phyloP scores from a whole-genome alignment of 139 green algal species.

The Trebouxia sp. region DNA sequence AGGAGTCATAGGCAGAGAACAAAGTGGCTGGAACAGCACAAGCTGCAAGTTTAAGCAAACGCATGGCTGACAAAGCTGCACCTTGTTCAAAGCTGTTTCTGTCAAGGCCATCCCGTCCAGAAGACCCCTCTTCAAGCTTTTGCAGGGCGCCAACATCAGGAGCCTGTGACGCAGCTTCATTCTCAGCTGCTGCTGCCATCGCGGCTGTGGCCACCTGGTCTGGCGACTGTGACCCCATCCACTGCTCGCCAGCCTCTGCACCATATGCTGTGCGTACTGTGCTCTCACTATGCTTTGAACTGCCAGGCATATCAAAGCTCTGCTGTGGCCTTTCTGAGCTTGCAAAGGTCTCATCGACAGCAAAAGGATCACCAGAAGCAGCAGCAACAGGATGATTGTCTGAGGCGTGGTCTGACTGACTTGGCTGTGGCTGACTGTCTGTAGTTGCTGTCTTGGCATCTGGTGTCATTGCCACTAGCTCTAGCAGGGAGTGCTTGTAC shows the following conservation, averaged over 20 bases:
- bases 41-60: too few species aligned
- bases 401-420: too few species aligned
- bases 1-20: too few species aligned
- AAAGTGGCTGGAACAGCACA: too few species aligned
- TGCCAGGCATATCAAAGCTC: too few species aligned
- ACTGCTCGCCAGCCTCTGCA: neutral
- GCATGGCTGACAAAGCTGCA: too few species aligned
- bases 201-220: neutral
- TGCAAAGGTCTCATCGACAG: too few species aligned
- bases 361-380: too few species aligned
- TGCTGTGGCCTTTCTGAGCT: neutral
- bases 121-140: neutral
- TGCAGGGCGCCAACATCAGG: neutral
- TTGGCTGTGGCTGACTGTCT: too few species aligned
- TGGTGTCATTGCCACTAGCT: neutral
- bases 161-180: neutral
- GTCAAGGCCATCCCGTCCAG: neutral
- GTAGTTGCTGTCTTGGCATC: neutral
- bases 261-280: neutral
- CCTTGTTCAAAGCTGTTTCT: too few species aligned
- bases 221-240: neutral
- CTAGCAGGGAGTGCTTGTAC: neutral
- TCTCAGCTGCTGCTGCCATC: slow-evolving; percentile 9
- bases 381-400: too few species aligned
- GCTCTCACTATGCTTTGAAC: neutral